Evolutionary conservation across 1,139 yeast genomes (phyloP).

Genomic region (Wickerhamomyces sp.): DNA sequence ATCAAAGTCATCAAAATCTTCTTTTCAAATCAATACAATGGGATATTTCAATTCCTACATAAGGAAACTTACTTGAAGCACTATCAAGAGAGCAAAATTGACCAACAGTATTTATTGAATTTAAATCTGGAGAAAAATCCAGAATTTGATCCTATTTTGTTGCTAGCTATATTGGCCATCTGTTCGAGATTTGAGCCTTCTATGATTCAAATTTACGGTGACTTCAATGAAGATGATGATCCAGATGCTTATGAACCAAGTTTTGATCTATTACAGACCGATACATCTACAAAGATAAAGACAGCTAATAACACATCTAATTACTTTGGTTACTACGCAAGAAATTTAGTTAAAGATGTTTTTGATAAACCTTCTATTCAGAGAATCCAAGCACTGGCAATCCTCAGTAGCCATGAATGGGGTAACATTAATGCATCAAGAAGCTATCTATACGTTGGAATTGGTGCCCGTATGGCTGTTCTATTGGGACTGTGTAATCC

Average conservation of each 20-base stretch:
- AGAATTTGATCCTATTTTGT: constrained; percentile 26
- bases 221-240: constrained; percentile 26
- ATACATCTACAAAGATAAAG: not conserved
- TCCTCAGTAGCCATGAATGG: constrained; percentile 39
- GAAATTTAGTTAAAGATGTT: constrained; percentile 28
- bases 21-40: constrained; percentile 12
- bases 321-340: constrained; percentile 38
- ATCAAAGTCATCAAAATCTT: constrained; percentile 10
- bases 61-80: constrained; percentile 5
- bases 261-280: constrained; percentile 3
- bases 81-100: constrained; percentile 4
- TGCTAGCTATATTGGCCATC: constrained; percentile 33
- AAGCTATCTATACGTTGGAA: constrained; percentile 34
- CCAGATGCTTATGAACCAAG: constrained; percentile 29
- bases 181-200: constrained; percentile 33
- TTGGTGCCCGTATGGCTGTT: constrained; percentile 38
- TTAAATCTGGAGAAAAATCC: constrained; percentile 3
- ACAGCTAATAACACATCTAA: constrained; percentile 31
- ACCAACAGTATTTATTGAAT: constrained; percentile 3
- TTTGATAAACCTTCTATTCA: constrained; percentile 37
- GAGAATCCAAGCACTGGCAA: constrained; percentile 33
- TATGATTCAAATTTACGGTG: constrained; percentile 30
- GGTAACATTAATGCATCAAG: constrained; percentile 37
- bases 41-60: constrained; percentile 10
- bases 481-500: constrained; percentile 31